Base-by-base conservation (phyloP, 2,329 filamentous ascomycete genomes). In the Penicillium capsulatum region DNA sequence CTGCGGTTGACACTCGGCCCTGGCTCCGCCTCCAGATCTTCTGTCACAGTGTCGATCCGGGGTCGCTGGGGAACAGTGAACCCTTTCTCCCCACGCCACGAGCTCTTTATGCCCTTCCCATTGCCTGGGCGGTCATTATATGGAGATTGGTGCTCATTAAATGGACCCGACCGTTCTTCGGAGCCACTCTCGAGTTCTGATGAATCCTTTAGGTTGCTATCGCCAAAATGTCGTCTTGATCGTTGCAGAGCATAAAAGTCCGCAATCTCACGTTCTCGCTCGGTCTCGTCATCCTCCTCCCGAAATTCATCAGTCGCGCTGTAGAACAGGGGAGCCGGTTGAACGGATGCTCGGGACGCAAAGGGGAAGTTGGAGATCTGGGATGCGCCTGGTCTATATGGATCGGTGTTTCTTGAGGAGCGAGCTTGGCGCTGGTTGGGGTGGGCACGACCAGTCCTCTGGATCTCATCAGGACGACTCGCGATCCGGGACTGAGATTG, bases 401-500 rank as follows among this genome's bases (percentile, higher is more conserved):
- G 88, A 60, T 92, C 91, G 29, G 80, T 82, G 34, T 74, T 69
- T 46, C 70, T 69, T 49, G 74, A 74, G 5, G 71, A 69, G 40
- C 69, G 66, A 51, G 51, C 64, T 54, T 64, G 71, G 47, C 63
- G 68, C 50, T 66, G 69, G 54, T 64, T 68, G 51, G 66, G 65
- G 46, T 70, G 72, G 57, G 69, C 73, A 59, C 69, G 61, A 34
- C 67, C 71, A 58, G 66, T 71, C 50, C 66, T 58, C 53, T 73
- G 65, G 38, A 62, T 50, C 36, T 70, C 65, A 40, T 79, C 79
- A 44, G 77, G 67, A 62, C 84, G 79, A 68, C 89, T 81, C 53
- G 84, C 87, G 58, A 97, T 74, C 48, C 88, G 84, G 46, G 90
- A 94, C 73, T 95, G 90, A 53, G 90, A 96, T 78, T 97, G 92